phyloP scores from a whole-genome alignment of 768 basidiomycete species.

The Suillus cothurnatus region DNA sequence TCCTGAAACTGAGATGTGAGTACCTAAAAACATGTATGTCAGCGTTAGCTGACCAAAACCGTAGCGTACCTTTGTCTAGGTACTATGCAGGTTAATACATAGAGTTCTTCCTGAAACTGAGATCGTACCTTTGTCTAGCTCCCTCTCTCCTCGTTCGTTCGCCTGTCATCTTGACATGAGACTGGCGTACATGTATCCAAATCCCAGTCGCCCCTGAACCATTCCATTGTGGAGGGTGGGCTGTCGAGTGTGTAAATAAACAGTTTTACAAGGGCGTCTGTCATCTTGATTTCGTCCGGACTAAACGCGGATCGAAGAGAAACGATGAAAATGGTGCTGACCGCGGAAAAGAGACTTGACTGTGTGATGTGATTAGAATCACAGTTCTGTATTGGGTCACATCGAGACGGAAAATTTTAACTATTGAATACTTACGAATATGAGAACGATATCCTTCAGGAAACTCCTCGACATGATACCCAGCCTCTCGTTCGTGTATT shows the following conservation, averaged over 20 bases:
- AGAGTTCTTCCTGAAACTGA: too few species aligned
- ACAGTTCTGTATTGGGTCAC: not conserved
- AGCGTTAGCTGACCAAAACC: too few species aligned
- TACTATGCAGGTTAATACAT: too few species aligned
- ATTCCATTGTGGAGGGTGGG: conserved; percentile 11
- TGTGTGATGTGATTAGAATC: conserved; percentile 8
- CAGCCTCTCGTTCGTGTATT: conserved; percentile 18
- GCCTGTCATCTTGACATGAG: conserved; percentile 11
- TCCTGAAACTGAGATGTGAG: too few species aligned
- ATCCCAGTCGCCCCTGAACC: conserved; percentile 13
- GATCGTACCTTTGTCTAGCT: too few species aligned
- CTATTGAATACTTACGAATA: conserved; percentile 20
- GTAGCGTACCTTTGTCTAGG: too few species aligned
- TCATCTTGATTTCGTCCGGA: conserved; percentile 25
- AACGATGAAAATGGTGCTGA: conserved; percentile 38
- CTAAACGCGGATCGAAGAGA: conserved; percentile 37
- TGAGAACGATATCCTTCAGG: conserved; percentile 21
- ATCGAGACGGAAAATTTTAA: not conserved
- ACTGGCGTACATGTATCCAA: conserved; percentile 23
- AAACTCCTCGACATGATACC: conserved; percentile 19
- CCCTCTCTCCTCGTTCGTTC: too few species aligned
- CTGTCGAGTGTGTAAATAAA: conserved; percentile 9
- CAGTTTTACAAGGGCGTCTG: conserved; percentile 21
- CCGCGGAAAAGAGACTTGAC: conserved; percentile 44
- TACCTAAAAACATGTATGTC: too few species aligned